phyloP scores from a whole-genome alignment of 2,329 filamentous ascomycete genomes.

The Colletotrichum neosansevieriae region DNA sequence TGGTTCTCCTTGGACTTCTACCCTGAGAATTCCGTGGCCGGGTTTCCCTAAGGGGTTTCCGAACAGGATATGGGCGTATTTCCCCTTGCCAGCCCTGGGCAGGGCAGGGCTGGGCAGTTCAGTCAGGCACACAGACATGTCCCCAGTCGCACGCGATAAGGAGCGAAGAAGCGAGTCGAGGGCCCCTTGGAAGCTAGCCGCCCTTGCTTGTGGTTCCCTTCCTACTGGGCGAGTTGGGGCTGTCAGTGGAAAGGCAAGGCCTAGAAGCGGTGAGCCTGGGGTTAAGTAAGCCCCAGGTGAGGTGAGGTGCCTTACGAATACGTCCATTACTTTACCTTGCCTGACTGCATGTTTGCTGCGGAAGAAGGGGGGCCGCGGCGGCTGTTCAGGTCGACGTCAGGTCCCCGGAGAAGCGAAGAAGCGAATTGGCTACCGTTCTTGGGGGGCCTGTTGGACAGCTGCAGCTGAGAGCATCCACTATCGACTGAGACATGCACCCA shows the following conservation, averaged over 20 bases:
- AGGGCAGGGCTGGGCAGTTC: too few species aligned
- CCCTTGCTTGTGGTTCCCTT: too few species aligned
- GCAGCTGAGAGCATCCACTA: background rate
- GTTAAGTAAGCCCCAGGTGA: too few species aligned
- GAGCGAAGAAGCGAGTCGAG: conserved; percentile 7
- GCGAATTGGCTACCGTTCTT: conserved; percentile 7
- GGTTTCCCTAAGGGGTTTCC: background rate
- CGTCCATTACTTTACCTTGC: background rate
- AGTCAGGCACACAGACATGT: conserved; percentile 8
- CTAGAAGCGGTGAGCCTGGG: too few species aligned
- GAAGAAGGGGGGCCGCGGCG: background rate
- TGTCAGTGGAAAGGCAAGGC: background rate
- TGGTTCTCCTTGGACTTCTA: background rate
- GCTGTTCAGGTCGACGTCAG: background rate
- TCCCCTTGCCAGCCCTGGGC: background rate
- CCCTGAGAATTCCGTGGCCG: background rate
- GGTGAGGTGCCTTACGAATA: too few species aligned
- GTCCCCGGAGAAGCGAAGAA: conserved; percentile 17
- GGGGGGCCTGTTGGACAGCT: background rate
- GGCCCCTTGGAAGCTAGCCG: too few species aligned
- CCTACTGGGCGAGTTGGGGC: background rate
- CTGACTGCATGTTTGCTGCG: too few species aligned
- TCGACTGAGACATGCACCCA: conserved; percentile 30
- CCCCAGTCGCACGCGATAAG: background rate
- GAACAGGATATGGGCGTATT: background rate